Conservation (phyloP, 345 rosid genomes). For the Eucalyptus tenuipes region DNA sequence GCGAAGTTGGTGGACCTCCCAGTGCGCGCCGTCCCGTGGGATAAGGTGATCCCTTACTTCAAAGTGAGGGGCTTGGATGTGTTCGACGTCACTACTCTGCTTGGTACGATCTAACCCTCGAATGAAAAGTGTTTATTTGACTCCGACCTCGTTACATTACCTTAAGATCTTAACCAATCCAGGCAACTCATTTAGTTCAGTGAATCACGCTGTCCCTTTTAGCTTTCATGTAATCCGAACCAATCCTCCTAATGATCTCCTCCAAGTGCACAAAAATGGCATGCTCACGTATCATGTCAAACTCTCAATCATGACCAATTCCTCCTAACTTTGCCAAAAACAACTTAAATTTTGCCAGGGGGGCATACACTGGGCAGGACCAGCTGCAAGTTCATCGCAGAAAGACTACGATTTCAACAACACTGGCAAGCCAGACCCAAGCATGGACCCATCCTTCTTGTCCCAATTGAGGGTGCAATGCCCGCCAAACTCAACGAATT, state of each 20-base stretch:
- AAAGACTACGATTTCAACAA: background rate
- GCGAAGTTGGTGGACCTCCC: slow-evolving; percentile 34
- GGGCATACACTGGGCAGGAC: background rate
- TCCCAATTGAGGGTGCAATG: background rate
- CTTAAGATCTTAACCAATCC: background rate
- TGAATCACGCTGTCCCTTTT: background rate
- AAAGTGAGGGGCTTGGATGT: background rate
- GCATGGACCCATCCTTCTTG: background rate
- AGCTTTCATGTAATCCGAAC: no score
- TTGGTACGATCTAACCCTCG: background rate
- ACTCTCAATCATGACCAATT: background rate
- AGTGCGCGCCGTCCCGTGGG: background rate
- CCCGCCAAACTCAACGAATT: background rate
- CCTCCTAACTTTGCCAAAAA: background rate
- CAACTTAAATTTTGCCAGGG: background rate
- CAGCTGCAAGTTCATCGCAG: background rate
- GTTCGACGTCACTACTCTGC: background rate
- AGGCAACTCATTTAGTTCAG: background rate
- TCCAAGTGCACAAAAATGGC: background rate
- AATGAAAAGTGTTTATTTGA: no score
- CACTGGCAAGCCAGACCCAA: background rate
- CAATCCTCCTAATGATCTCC: background rate
- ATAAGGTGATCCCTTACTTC: background rate
- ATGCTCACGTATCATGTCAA: background rate
- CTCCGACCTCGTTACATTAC: background rate